Conservation (phyloP, 306 rosid species). For the Rosa chinensis region DNA sequence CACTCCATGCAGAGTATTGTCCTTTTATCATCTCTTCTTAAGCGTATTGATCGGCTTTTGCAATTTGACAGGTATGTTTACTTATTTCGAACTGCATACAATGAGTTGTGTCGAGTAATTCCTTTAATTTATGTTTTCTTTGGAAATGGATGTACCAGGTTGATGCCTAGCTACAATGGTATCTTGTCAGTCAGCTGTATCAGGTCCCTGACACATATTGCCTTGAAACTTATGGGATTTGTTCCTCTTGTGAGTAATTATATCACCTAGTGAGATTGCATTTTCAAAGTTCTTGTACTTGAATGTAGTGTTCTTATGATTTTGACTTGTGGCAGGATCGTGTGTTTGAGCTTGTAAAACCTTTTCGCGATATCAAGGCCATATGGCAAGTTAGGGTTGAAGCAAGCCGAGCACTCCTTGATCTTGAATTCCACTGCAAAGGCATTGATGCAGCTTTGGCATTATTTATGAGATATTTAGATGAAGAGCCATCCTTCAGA, state of each 20-base stretch:
- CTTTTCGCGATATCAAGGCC: conserved; percentile 62
- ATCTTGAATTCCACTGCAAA: conserved; percentile 83
- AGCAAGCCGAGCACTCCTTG: conserved; percentile 88
- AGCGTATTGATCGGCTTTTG: conserved; percentile 82
- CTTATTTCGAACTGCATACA: conserved; percentile 22
- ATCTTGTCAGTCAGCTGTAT: conserved; percentile 86
- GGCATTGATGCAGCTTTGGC: conserved; percentile 71
- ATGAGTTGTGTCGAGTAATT: conserved; percentile 26
- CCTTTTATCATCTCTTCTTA: conserved; percentile 77
- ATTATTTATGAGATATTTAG: conserved; percentile 66
- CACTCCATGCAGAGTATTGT: conserved; percentile 72
- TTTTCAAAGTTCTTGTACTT: conserved; percentile 25
- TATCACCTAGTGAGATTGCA: neutral
- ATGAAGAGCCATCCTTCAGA: conserved; percentile 79
- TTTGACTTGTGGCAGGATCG: conserved; percentile 67
- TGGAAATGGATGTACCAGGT: conserved; percentile 57
- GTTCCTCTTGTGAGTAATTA: conserved; percentile 66
- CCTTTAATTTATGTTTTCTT: conserved; percentile 31
- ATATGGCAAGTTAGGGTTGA: conserved; percentile 87
- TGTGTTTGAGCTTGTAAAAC: conserved; percentile 67
- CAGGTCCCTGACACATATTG: conserved; percentile 85
- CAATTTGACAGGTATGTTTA: conserved; percentile 85
- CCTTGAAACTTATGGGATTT: conserved; percentile 79
- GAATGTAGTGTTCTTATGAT: conserved; percentile 22
- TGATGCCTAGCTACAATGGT: conserved; percentile 98